Percentiles rank a stretch among this genome's conserved stretches.
Evolutionary conservation across 495 filamentous ascomycete genomes (phyloP).

Genomic region (Evansstolkia leycettana): DNA sequence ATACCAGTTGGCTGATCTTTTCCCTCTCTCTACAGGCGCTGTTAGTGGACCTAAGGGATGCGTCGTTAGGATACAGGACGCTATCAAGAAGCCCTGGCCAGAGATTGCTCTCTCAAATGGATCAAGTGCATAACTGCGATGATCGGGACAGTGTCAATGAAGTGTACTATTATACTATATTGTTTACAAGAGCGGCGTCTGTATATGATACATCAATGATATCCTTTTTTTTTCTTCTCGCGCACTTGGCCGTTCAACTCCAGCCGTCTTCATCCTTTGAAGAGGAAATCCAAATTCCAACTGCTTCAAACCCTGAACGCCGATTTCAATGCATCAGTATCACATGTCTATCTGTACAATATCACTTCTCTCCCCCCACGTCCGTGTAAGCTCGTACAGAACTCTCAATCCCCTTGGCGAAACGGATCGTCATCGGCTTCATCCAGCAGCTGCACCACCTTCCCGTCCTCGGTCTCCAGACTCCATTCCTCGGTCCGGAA

Average conservation of each 20-base stretch:
- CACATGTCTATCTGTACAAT: constrained; percentile 13
- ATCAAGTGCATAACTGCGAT: constrained; percentile 20
- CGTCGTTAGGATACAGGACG: constrained; percentile 76
- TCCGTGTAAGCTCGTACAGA: no score
- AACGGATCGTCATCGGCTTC: constrained; percentile 51
- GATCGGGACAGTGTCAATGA: constrained; percentile 5
- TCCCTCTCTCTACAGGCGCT: constrained; percentile 36
- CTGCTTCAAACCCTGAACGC: constrained; percentile 12
- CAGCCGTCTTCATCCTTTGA: not conserved
- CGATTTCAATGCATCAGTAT: constrained; percentile 3
- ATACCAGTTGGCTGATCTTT: constrained; percentile 2
- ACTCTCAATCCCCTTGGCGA: constrained; percentile 16
- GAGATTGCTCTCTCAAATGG: constrained; percentile 33
- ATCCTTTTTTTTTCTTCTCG: constrained; percentile 19
- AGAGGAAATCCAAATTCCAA: constrained; percentile 1
- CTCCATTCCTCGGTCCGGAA: constrained; percentile 74
- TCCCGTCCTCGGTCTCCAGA: constrained; percentile 53
- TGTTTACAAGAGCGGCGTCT: constrained; percentile 33
- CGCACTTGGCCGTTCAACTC: not conserved
- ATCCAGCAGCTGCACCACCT: constrained; percentile 47
- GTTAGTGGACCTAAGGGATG: constrained; percentile 78
- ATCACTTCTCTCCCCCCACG: not conserved
- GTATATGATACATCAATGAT: constrained; percentile 38
- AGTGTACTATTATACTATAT: constrained; percentile 32
- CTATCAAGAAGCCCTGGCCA: constrained; percentile 82